phyloP scores from a whole-genome alignment of 2,329 filamentous ascomycete species.

The Beauveria caledonica region DNA sequence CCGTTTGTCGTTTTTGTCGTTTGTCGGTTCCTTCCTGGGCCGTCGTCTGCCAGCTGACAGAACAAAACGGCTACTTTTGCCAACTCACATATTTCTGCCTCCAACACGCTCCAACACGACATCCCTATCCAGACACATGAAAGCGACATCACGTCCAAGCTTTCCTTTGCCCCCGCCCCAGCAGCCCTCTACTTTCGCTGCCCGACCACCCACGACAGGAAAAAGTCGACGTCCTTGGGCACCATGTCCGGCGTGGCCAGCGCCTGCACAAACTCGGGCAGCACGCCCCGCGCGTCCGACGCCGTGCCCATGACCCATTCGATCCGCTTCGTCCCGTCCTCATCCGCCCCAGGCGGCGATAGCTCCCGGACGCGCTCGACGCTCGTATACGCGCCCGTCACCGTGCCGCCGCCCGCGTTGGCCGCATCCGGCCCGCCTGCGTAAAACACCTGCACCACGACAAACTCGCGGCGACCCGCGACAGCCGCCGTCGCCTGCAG shows the following conservation, averaged over 20 bases:
- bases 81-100: background rate
- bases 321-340: slow-evolving; percentile 27
- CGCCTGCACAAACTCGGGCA: slow-evolving; percentile 61
- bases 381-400: slow-evolving; percentile 54
- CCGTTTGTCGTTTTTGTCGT: slow-evolving; percentile 4
- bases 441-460: slow-evolving; percentile 50
- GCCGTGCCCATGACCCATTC: slow-evolving; percentile 76
- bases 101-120: background rate
- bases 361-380: slow-evolving; percentile 52
- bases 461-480: slow-evolving; percentile 36
- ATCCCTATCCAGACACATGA: background rate
- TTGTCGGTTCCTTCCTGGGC: background rate
- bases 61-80: background rate
- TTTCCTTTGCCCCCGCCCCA: background rate
- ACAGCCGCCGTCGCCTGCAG: slow-evolving; percentile 50
- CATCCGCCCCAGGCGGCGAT: slow-evolving; percentile 12
- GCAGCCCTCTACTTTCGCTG: slow-evolving; percentile 29
- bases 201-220: slow-evolving; percentile 51
- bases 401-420: slow-evolving; percentile 34
- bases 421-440: slow-evolving; percentile 25
- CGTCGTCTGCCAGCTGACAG: background rate
- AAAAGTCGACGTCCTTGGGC: slow-evolving; percentile 63
- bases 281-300: slow-evolving; percentile 57
- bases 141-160: background rate
- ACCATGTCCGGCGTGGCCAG: slow-evolving; percentile 53